These are phyloP conservation scores for Candida pseudoviswanathii DNA, from an alignment of 1,139 yeast genomes.

Conservation along the genomic window DNA sequence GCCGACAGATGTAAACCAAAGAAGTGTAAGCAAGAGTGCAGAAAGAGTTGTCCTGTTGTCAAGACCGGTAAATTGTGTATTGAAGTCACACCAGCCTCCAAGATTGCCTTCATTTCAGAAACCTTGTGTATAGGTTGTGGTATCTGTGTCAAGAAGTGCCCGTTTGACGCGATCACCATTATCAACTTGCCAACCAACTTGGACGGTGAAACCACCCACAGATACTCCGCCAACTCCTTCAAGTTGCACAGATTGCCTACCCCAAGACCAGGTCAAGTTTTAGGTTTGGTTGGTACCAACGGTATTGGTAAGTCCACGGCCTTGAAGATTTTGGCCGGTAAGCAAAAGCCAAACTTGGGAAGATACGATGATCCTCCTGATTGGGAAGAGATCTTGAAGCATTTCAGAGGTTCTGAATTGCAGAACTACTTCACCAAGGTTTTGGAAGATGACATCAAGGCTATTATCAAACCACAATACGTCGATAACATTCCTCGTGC, in stretches of 20 bases:
- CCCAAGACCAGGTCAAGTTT: conserved; percentile 98
- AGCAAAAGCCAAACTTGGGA: conserved; percentile 95
- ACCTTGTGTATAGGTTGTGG: conserved; percentile 98
- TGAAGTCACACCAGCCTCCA: conserved; percentile 87
- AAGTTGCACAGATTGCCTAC: conserved; percentile 96
- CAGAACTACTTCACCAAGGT: conserved; percentile 95
- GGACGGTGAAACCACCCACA: conserved; percentile 89
- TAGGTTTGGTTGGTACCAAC: conserved; percentile 96
- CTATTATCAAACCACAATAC: conserved; percentile 96
- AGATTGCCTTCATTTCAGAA: conserved; percentile 96
- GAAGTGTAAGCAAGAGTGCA: conserved; percentile 97
- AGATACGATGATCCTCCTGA: conserved; percentile 93
- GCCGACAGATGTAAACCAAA: conserved; percentile 96
- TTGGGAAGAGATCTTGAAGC: conserved; percentile 89
- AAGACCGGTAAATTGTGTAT: conserved; percentile 97
- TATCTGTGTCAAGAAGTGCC: conserved; percentile 98
- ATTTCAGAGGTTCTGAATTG: conserved; percentile 95
- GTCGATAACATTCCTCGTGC: conserved; percentile 97
- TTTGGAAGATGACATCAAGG: conserved; percentile 89
- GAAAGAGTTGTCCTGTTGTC: conserved; percentile 95
- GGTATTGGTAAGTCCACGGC: conserved; percentile 99
- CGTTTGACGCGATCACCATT: conserved; percentile 93
- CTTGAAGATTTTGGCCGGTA: conserved; percentile 94
- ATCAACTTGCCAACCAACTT: conserved; percentile 95
- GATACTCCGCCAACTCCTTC: conserved; percentile 97